Base-by-base conservation (phyloP, 169 alveolate genomes). In the Plasmodium berghei region DNA sequence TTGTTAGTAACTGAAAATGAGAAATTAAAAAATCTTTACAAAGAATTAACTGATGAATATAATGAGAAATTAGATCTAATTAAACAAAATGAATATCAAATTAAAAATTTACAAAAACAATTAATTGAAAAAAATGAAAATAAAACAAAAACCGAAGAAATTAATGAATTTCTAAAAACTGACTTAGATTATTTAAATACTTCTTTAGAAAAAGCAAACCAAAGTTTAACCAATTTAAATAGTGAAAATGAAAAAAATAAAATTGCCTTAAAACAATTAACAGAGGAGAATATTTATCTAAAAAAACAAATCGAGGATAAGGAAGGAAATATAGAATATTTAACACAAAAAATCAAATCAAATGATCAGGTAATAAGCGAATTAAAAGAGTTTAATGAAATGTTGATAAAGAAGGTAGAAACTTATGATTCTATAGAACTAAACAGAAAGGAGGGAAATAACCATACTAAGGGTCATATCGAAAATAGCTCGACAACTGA, bases 351-450 rank as follows among this genome's bases (percentile, higher is more conserved):
- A 1, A 16, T 80, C 1, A 83, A 80, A 40, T 80, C 90, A 12
- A 80, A 66, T 5, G 56, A 55, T 28, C 52, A 80, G 0, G 63
- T 80, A 26, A 59, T 80, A 45, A 55, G 18, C 22, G 90, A 80
- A 28, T 34, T 80, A 48, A 80, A 67, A 48, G 90, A 80, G 26
- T 80, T 80, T 22, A 80, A 80, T 20, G 90, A 80, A n/a, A 16
- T 80, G 22, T 26, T 80, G n/a, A 66, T 80, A 20, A 42, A 75
- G 10, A 62, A 45, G 52, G 59, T 73, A 24, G 73, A 61, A 14
- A 20, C 49, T 20, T 61, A 54, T 12, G 70, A 10, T 16, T 56
- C 45, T 45, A 59, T 34, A 10, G 46, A 12, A 18, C 40, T 14
- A 1, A 26, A 52, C 26, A 28, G 46, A 2, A 54, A 61, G 40